These are phyloP conservation scores for Gossypium trilobum DNA, from an alignment of 441 rosid genomes.

Conservation along the genomic window DNA sequence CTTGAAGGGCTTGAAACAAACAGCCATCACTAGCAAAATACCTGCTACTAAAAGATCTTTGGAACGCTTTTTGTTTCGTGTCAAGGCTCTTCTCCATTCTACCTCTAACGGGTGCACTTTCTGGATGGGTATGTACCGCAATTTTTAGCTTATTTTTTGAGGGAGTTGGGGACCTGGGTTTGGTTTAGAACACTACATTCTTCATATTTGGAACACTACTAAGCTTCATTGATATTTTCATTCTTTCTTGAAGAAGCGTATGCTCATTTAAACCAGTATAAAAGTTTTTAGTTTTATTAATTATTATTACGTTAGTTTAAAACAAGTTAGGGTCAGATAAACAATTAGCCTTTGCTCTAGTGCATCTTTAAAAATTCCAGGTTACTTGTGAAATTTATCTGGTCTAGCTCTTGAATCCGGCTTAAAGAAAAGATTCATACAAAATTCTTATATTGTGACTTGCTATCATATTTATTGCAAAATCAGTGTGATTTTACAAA, in stretches of 20 bases:
- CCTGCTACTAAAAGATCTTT: conserved; percentile 69
- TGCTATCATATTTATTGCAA: no score
- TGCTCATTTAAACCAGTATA: neutral
- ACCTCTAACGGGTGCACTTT: conserved; percentile 57
- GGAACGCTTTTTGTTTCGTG: conserved; percentile 75
- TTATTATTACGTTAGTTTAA: neutral
- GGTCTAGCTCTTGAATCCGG: no score
- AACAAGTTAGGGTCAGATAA: neutral
- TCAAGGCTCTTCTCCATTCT: conserved; percentile 72
- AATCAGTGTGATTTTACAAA: no score
- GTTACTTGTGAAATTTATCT: no score
- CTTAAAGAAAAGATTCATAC: no score
- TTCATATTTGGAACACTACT: neutral
- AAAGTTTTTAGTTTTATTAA: neutral
- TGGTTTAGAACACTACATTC: neutral
- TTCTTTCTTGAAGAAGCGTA: neutral
- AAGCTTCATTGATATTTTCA: neutral
- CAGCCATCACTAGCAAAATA: conserved; percentile 60
- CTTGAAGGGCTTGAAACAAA: conserved; percentile 64
- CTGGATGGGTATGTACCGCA: conserved; percentile 65
- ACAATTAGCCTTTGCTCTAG: neutral
- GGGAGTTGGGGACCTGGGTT: neutral
- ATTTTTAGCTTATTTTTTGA: neutral
- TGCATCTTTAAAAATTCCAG: no score
- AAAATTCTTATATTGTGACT: no score